Base-by-base conservation (phyloP, 2,329 filamentous ascomycete species). In the Cladophialophora exuberans region DNA sequence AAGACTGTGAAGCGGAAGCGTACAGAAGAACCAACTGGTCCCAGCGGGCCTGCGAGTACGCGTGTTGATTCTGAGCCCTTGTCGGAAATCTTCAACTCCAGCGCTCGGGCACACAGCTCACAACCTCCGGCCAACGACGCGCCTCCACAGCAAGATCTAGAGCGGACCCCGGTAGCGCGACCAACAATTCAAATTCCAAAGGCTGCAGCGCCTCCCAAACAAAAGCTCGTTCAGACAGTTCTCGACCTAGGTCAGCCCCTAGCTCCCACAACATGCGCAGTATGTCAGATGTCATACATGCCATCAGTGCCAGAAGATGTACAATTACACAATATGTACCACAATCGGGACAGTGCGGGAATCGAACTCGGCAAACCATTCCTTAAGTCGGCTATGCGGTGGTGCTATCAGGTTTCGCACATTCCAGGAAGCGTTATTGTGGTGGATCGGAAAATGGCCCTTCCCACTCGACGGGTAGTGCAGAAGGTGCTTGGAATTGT, bases 231-330 rank as follows among this genome's bases (percentile, higher is more conserved):
- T 45, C 83, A 86, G 65, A 83, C 83, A 74, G 81, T 83, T 62
- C 77, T 86, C 56, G 82, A 83, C 62, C 72, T 86, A 10, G 83
- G 82, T 2, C 62, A 64, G 46, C 52, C 51, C 9, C 56, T 60
- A 7, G 73, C 76, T 33, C 76, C 81, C 36, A 81, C 80, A 61
- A 81, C 78, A 9, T 88, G 85, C 69, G 72, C 74, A 31, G 74
- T 72, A 2, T 88, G 85, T 63, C 81, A 82, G 1, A 88, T 88
- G 85, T 82, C 85, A 49, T 88, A 87, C 62, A 77, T 83, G 28
- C 80, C 83, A 3, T 85, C 83, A 0, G 80, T 81, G 45, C 70
- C 74, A 5, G 83, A 86, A 63, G 85, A 88, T 62, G 73, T 76
- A n/a, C 78, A 77, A 5, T 65, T 87, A 50, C 85, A 88, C 65